These are phyloP conservation scores for Dictyostelium gargantuum DNA, from an alignment of 208 protist species.

Conservation along the genomic window DNA sequence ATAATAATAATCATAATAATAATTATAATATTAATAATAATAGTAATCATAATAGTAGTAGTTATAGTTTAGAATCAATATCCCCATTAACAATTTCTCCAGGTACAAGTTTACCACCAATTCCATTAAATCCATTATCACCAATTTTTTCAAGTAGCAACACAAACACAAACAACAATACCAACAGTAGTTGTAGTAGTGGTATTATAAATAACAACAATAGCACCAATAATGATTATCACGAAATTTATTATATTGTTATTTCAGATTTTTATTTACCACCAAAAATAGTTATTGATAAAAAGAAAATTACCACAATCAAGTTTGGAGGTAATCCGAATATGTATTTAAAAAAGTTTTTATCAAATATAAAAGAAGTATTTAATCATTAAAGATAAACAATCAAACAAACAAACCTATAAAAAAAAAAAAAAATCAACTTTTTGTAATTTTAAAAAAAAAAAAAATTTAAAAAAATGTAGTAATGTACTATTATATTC, in stretches of 20 bases:
- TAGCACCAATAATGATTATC: neutral
- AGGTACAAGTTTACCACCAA: neutral
- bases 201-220: neutral
- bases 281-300: neutral
- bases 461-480: neutral
- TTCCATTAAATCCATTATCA: neutral
- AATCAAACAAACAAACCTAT: neutral
- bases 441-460: too few relatives aligned
- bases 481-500: too few relatives aligned
- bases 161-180: neutral
- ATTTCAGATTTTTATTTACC: neutral
- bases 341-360: conserved; percentile 2
- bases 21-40: too few relatives aligned
- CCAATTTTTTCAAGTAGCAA: neutral
- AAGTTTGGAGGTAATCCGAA: neutral
- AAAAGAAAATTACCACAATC: neutral
- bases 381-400: conserved; percentile 10
- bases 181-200: neutral
- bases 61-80: too few relatives aligned
- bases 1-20: too few relatives aligned
- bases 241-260: conserved; percentile 31
- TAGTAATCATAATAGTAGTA: too few relatives aligned
- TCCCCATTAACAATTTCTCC: neutral
- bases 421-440: neutral
- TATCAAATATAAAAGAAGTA: conserved; percentile 27